Evolutionary conservation across 208 protist genomes (phyloP).

Genomic region (Leishmania aethiopica): DNA sequence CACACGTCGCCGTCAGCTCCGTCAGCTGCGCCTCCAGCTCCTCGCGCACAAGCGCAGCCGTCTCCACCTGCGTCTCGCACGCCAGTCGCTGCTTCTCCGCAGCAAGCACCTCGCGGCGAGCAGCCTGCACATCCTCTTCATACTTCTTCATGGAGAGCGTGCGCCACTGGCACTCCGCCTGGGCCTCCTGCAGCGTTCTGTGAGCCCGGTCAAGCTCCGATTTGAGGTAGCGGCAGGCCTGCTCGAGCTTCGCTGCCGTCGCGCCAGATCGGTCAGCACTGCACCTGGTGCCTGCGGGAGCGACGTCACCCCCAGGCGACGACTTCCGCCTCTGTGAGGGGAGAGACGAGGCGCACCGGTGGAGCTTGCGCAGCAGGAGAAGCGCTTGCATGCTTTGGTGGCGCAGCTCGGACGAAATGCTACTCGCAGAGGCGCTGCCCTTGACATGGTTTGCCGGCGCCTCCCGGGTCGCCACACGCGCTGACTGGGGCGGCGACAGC

Average conservation of each 20-base stretch:
- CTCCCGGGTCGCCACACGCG: too few species aligned
- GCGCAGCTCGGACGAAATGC: neutral
- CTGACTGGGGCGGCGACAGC: neutral
- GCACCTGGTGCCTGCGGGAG: neutral
- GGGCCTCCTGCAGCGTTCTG: constrained; percentile 24
- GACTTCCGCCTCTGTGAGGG: neutral
- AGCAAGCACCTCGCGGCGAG: constrained; percentile 32
- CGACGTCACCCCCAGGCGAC: neutral
- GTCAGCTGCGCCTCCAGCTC: constrained; percentile 32
- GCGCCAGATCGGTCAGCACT: neutral
- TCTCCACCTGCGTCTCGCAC: constrained; percentile 23
- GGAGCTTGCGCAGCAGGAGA: constrained; percentile 1
- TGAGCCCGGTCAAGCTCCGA: constrained; percentile 9
- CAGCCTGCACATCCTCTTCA: constrained; percentile 25
- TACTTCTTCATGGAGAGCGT: constrained; percentile 29
- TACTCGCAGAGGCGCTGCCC: neutral
- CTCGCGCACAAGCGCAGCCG: constrained; percentile 17
- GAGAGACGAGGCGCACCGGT: neutral
- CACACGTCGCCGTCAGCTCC: constrained; percentile 5
- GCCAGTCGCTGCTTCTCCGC: constrained; percentile 35
- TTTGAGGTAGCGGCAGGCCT: constrained; percentile 54
- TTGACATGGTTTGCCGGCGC: neutral
- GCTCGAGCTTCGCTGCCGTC: constrained; percentile 28
- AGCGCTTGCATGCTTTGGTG: constrained; percentile 2
- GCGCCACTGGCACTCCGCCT: constrained; percentile 47